Percentiles rank a stretch among this genome's conserved stretches.
Evolutionary conservation across 768 basidiomycete species (phyloP).

Genomic region (Amanita pallidorosea): DNA sequence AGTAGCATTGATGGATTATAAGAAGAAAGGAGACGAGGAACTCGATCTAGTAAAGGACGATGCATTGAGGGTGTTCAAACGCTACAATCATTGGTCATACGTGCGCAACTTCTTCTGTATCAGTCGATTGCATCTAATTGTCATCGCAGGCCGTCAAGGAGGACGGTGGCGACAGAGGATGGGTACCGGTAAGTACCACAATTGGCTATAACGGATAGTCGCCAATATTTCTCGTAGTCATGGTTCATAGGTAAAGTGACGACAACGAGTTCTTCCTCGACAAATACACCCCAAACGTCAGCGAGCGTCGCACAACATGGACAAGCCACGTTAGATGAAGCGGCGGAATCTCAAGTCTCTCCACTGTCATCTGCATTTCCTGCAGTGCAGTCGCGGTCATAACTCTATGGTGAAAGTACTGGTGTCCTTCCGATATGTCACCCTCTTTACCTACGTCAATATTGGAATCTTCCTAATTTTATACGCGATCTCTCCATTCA

Average conservation of each 20-base stretch:
- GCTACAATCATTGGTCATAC: conserved; percentile 98
- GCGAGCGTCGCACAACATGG: conserved; percentile 22
- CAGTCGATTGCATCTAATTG: conserved; percentile 7
- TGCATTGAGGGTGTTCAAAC: conserved; percentile 84
- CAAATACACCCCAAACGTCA: conserved; percentile 36
- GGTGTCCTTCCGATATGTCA: not conserved
- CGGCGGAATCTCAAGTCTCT: conserved; percentile 45
- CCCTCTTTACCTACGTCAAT: not conserved
- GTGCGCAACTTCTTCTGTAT: conserved; percentile 26
- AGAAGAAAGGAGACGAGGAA: conserved; percentile 89
- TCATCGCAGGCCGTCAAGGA: conserved; percentile 76
- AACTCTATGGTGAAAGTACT: not conserved
- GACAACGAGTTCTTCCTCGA: conserved; percentile 20
- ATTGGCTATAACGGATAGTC: not conserved
- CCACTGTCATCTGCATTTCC: conserved; percentile 85
- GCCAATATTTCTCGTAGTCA: conserved; percentile 32
- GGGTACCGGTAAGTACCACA: conserved; percentile 68
- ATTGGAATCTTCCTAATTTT: not conserved
- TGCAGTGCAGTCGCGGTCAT: conserved; percentile 22
- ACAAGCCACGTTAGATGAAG: conserved; percentile 23
- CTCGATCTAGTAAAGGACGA: conserved; percentile 85
- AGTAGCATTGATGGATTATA: conserved; percentile 92
- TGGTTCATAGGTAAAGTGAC: conserved; percentile 93
- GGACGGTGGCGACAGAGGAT: conserved; percentile 86
- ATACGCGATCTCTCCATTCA: not conserved